These are phyloP conservation scores for Phytophthora lateralis DNA, from an alignment of 352 stramenopile genomes.

Conservation along the genomic window DNA sequence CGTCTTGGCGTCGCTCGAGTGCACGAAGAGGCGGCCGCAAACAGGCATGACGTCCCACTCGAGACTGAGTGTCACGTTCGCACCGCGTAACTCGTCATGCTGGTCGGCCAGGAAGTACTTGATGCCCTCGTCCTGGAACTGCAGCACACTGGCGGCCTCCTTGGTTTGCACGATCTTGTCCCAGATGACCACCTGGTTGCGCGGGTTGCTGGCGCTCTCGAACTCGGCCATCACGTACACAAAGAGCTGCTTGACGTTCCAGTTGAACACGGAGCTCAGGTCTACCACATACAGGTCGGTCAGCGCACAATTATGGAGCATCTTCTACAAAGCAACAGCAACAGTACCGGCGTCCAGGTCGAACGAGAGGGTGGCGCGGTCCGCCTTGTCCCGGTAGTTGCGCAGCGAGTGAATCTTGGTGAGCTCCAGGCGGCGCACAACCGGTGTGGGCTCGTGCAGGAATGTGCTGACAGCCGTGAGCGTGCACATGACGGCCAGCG, in stretches of 20 bases:
- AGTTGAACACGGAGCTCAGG: constrained; percentile 89
- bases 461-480: constrained; percentile 80
- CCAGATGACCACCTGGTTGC: constrained; percentile 88
- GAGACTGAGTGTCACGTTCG: constrained; percentile 81
- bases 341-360: constrained; percentile 71
- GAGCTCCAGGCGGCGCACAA: constrained; percentile 67
- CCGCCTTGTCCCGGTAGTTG: constrained; percentile 80
- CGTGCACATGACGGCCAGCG: constrained; percentile 73
- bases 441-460: constrained; percentile 57
- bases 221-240: constrained; percentile 90
- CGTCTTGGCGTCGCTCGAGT: constrained; percentile 49
- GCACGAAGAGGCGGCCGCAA: constrained; percentile 76
- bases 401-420: constrained; percentile 79
- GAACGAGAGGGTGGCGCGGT: constrained; percentile 85
- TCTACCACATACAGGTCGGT: constrained; percentile 37
- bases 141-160: constrained; percentile 49
- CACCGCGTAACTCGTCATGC: constrained; percentile 72
- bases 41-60: constrained; percentile 90
- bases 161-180: constrained; percentile 83
- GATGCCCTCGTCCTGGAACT: constrained; percentile 69
- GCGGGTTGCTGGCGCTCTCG: constrained; percentile 58
- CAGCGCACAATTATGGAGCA: constrained; percentile 8
- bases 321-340: constrained; percentile 1
- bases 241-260: constrained; percentile 91
- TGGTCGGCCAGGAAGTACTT: constrained; percentile 88